These are phyloP conservation scores for Linnemannia exigua DNA, from an alignment of 192 early-diverging fungal genomes.

Conservation along the genomic window DNA sequence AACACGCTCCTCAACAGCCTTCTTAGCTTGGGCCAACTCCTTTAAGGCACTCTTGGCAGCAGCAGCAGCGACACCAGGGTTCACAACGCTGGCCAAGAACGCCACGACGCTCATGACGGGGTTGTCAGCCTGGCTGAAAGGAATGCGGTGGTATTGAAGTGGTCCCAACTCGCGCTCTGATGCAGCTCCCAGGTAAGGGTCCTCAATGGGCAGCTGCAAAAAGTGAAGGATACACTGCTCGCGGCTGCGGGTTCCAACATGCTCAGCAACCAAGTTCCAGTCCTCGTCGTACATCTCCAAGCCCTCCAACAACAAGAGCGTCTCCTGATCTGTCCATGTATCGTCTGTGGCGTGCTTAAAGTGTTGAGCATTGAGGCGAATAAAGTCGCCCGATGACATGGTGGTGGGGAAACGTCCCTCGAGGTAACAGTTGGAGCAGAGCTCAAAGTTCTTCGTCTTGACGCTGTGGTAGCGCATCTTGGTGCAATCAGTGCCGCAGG, in stretches of 20 bases:
- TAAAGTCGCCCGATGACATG: conserved; percentile 89
- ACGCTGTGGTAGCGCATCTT: conserved; percentile 84
- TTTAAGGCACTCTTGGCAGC: conserved; percentile 89
- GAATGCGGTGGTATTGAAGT: conserved; percentile 80
- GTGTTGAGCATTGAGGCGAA: conserved; percentile 71
- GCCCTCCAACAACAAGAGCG: conserved; percentile 89
- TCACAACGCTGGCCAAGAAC: conserved; percentile 89
- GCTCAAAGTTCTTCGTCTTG: conserved; percentile 77
- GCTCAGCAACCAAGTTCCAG: conserved; percentile 93
- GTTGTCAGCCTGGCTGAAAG: conserved; percentile 89
- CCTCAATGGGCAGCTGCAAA: conserved; percentile 90
- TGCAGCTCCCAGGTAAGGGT: conserved; percentile 70
- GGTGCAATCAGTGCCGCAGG: conserved; percentile 91
- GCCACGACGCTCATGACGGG: conserved; percentile 93
- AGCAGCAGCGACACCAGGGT: conserved; percentile 88
- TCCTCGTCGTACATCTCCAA: conserved; percentile 96
- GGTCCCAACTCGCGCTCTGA: conserved; percentile 69
- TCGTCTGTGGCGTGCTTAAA: conserved; percentile 70
- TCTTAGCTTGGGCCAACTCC: conserved; percentile 67
- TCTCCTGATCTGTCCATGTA: conserved; percentile 91
- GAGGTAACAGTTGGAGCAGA: conserved; percentile 91
- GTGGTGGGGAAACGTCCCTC: conserved; percentile 93
- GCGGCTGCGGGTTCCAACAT: conserved; percentile 91
- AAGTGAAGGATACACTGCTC: conserved; percentile 95
- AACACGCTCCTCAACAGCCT: neutral